Conservation (phyloP, 2,329 filamentous ascomycete species). For the Paecilomyces dactylethromorphus region DNA sequence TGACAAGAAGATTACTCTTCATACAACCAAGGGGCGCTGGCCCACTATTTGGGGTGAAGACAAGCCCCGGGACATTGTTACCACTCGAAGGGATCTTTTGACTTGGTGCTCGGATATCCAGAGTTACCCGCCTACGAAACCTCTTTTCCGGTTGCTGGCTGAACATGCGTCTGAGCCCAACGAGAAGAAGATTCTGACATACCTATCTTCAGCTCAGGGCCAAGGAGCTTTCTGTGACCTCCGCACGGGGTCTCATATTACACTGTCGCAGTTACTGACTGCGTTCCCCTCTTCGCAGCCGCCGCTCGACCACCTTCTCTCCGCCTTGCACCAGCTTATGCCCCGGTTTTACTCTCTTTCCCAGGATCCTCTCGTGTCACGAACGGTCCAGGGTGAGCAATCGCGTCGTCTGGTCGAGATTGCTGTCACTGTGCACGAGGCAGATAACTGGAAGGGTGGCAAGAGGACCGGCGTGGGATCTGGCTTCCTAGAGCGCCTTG, state of each 20-base stretch:
- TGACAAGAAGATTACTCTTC: conserved; percentile 73
- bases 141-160: conserved; percentile 73
- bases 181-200: conserved; percentile 84
- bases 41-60: conserved; percentile 98
- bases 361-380: conserved; percentile 83
- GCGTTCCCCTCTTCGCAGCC: conserved; percentile 91
- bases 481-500: conserved; percentile 86
- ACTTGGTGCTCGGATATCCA: conserved; percentile 95
- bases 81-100: conserved; percentile 83
- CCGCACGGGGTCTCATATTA: conserved; percentile 80
- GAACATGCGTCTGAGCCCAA: conserved; percentile 73
- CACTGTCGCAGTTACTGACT: conserved; percentile 74
- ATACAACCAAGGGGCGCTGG: conserved; percentile 79
- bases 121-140: conserved; percentile 85
- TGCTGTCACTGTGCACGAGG: conserved; percentile 92
- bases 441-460: conserved; percentile 67
- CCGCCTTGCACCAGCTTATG: conserved; percentile 81
- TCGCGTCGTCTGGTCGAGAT: conserved; percentile 82
- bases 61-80: conserved; percentile 73
- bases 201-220: conserved; percentile 81
- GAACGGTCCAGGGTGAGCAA: conserved; percentile 60
- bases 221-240: conserved; percentile 92
- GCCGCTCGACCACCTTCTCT: conserved; percentile 73
- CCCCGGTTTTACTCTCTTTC: conserved; percentile 97
- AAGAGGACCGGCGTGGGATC: conserved; percentile 79